Evolutionary conservation across 495 filamentous ascomycete genomes (phyloP).

Genomic region (Tetracladium marchalianum): DNA sequence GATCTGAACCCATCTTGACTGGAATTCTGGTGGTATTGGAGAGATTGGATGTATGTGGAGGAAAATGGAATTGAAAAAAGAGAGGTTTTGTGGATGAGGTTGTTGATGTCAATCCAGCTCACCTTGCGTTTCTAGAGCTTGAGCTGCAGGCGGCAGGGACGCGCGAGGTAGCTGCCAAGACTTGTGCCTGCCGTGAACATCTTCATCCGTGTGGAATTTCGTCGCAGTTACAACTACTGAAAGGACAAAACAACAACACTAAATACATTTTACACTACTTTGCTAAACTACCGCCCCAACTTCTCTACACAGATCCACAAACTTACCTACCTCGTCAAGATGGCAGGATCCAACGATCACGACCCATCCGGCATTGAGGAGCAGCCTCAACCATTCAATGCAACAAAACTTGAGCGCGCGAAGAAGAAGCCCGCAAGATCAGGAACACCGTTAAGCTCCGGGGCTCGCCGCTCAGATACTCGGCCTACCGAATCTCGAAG

Average conservation of each 20-base stretch:
- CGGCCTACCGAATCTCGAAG: conserved; percentile 7
- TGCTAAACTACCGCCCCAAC: too few species aligned
- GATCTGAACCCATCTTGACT: conserved; percentile 83
- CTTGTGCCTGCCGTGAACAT: background rate
- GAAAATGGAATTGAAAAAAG: background rate
- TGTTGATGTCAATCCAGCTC: background rate
- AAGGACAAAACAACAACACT: too few species aligned
- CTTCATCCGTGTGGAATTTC: too few species aligned
- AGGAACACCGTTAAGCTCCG: conserved; percentile 22
- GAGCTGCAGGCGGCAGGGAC: background rate
- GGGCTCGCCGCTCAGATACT: conserved; percentile 11
- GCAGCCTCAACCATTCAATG: conserved; percentile 46
- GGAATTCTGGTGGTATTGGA: background rate
- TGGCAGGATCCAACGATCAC: conserved; percentile 7
- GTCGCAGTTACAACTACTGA: too few species aligned
- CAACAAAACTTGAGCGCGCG: conserved; percentile 41
- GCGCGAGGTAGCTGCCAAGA: background rate
- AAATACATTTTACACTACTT: too few species aligned
- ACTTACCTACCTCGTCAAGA: background rate
- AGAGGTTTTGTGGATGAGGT: background rate
- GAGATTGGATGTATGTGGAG: background rate
- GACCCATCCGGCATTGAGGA: conserved; percentile 9
- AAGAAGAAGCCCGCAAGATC: conserved; percentile 36
- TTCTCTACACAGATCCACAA: background rate
- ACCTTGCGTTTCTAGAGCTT: background rate